Evolutionary conservation across 306 rosid species (phyloP), one percentile per base, ranked within the genome.

Genomic region (Cucumis hystrix): DNA sequence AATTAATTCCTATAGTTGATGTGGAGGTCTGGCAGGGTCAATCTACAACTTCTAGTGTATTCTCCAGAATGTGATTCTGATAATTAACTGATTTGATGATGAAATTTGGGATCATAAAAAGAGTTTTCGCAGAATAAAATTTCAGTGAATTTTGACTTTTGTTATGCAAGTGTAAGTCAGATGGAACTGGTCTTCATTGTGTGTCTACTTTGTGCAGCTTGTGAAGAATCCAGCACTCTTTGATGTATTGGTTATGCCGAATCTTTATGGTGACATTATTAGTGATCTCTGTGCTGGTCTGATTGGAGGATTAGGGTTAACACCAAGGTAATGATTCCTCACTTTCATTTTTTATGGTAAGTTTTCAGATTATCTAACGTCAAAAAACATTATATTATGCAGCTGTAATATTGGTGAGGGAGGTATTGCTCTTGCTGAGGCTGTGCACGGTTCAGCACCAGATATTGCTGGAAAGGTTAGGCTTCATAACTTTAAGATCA

Each of bases 361-460:
- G 14, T 47, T 62, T 47, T n/a, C 21, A 76, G 37, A 59, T 20
- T 33, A 6, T 67, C 49, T 49, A 4, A 70, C 79, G 41, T 86
- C 87, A 84, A 79, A 89, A 67, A 37, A 4, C 13, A 20, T 65
- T 76, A 71, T 64, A 21, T 18, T 64, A 58, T 86, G 56, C 83
- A 95, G 99, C 90, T 87, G 92, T 86, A 96, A 96, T 85, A 96
- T 96, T 78, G 99, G 99, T 35, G 97, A 91, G 87, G 98, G 98
- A 70, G 99, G 99, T 55, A 92, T 96, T 70, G 98, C 99, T 68
- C 99, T 96, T 76, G 99, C 99, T 74, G 99, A 96, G 88, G 99
- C 99, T 81, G 99, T 96, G 60, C 99, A 96, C 81, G 99, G 99
- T 87, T 96, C 99, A 30, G 99, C 99, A 64, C 99, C 99, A 77